phyloP scores from a whole-genome alignment of 1,139 yeast genomes.

The Hanseniaspora gamundiae region DNA sequence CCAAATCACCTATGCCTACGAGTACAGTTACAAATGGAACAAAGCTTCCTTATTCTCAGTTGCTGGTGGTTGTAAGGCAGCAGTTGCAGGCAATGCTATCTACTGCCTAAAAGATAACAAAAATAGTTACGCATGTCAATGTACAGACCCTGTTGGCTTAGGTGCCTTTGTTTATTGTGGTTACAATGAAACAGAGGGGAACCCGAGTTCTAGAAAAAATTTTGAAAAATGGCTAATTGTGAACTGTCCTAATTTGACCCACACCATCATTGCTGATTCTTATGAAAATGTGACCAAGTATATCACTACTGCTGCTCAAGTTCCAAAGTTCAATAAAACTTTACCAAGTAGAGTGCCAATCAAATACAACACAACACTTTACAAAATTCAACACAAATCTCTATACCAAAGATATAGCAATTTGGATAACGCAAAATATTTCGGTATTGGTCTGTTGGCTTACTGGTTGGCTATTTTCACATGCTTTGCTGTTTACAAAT shows the following conservation, averaged over 20 bases:
- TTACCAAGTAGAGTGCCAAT: conserved; percentile 8
- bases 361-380: conserved; percentile 4
- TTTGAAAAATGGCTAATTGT: conserved; percentile 4
- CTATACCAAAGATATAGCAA: conserved; percentile 7
- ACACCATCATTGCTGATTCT: conserved; percentile 25
- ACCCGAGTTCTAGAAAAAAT: not conserved
- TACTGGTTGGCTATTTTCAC: conserved; percentile 8
- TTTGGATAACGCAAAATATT: conserved; percentile 6
- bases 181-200: conserved; percentile 11
- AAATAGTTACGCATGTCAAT: conserved; percentile 14
- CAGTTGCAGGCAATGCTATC: conserved; percentile 14
- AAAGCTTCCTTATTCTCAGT: not conserved
- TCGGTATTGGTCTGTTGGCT: conserved; percentile 12
- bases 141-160: conserved; percentile 19
- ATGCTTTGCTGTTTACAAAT: conserved; percentile 1
- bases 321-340: conserved; percentile 8
- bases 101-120: conserved; percentile 14
- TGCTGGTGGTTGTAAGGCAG: conserved; percentile 14
- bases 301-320: conserved; percentile 17
- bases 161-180: conserved; percentile 22
- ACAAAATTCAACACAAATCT: conserved; percentile 1
- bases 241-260: conserved; percentile 19
- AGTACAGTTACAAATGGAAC: conserved; percentile 1
- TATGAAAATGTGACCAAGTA: conserved; percentile 30
- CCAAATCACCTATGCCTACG: not conserved